Base-by-base conservation (phyloP, 306 rosid species). In the Citrullus amarus region DNA sequence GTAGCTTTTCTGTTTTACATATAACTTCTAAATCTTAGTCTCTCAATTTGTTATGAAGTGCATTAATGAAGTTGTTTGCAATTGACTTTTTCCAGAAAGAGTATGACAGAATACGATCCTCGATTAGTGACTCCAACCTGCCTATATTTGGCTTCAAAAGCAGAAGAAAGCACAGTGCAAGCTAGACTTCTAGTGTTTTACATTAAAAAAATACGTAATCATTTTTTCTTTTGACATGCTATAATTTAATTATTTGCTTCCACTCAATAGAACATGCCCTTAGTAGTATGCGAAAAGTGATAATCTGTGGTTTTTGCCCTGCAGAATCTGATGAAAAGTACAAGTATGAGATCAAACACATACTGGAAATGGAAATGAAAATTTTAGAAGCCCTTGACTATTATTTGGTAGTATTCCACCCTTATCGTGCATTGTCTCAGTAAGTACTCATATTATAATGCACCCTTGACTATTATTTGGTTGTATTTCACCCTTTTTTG, bases 331-430 rank as follows among this genome's bases (percentile, higher is more conserved):
- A 94, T 90, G 98, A 94, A 13, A 94, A 89, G 83, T 87, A 90
- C 57, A 89, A 88, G 79, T 94, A 83, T 67, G 97, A 92, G 80
- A 89, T 94, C 89, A 94, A 92, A 81, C 97, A 94, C 86, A 90
- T 94, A 78, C 96, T 94, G 79, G 97, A 92, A 87, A 94, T 94
- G 98, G 97, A 94, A 87, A 94, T 94, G 97, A 94, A 92, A 91
- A 82, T 94, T 81, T 82, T 94, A 82, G 98, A 94, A 89, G 98
- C 96, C 32, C 91, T 94, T 78, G 86, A 94, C 83, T 94, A 92
- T 84, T 94, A 92, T 80, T 79, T 94, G 76, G 98, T 94, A 86
- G 90, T 94, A 79, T 94, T 89, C 86, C 98, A 94, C 83, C 98
- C 97, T 25, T 93, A 93, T 81, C 93, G 91, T 12, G 89, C 98